Evolutionary conservation across 2,329 filamentous ascomycete species (phyloP), one percentile per base, ranked within the genome.

Genomic region (Stachybotrys chlorohalonatus): DNA sequence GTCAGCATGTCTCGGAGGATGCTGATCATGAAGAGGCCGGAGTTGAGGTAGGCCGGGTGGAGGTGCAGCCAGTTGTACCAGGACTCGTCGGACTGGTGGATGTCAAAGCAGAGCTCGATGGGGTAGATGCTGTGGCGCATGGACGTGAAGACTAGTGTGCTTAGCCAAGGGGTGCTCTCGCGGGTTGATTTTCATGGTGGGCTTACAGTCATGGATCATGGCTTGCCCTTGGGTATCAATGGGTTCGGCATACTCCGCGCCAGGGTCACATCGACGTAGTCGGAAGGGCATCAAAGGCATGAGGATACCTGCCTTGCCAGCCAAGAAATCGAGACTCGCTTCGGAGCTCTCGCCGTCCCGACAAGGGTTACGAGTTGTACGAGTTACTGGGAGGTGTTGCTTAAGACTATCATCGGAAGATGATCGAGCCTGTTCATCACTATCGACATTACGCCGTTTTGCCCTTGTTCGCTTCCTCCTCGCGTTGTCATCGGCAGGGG

Each of bases 61-160:
- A 59, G 55, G 1, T 63, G 53, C 6, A 68, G 55, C 65, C 66
- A 68, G n/a, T 60, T 55, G 42, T 65, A 66, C 64, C 66, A 68
- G 39, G 57, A 59, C 31, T 24, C 56, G 5, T 60, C 64, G 36
- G 56, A 55, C 3, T 13, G 24, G 52, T 68, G 64, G 1, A 55
- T 45, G 0, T 59, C 54, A 52, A 65, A 57, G 50, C 66, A 68
- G 60, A 60, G 61, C 49, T 68, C 66, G 31, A 60, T 56, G 0
- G 66, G 66, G 15, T 66, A 68, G 50, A 68, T 57, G 5, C 57
- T 57, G 6, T 68, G 58, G 48, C 63, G 63, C 53, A 66, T 57
- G 24, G 61, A 61, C 9, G 58, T 61, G 5, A 67, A 46, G 56
- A 66, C 65, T 67, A 24, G 24, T 24, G 24, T 4, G 24, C 4